Evolutionary conservation across 345 rosid species (phyloP), one percentile per base, ranked within the genome.

Genomic region (Linum usitatissimum): DNA sequence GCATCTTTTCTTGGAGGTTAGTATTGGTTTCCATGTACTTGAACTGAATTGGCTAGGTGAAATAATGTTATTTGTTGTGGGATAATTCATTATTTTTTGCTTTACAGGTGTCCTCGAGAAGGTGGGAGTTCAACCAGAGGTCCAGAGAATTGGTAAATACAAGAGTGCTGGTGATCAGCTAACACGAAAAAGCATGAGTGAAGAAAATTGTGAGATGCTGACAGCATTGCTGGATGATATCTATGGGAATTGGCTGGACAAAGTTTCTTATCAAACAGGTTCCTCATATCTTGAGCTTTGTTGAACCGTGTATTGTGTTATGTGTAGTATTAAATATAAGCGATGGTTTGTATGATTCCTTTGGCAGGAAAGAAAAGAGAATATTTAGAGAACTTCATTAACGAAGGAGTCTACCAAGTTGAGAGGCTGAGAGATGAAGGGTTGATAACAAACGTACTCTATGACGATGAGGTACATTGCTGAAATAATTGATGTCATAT

Each of bases 101-200:
- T 67, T 70, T 72, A 48, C 77, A 92, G 98, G 98, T 75, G 82
- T 84, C 57, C 66, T 92, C 70, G 98, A 92, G 77, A 89, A 89
- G 57, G 79, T 89, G 62, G 98, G 98, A 66, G 71, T 88, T 71
- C 84, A 89, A 73, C 96, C 95, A 48, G 91, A 89, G 73, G 88
- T 92, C 30, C 79, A 89, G 79, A 80, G 96, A 73, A 85, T 92
- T 72, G 98, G 98, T 45, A 92, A 92, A 75, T 92, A 86, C 73
- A 92, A 89, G 78, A 88, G 96, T 80, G 91, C 91, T 34, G 98
- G 98, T 62, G 98, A 92, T 72, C 98, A 86, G 70, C 89, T 92
- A 64, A 64, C 78, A 1, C 87, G 93, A 14, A 92, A 82, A 71
- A 78, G 69, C 59, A 85, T 92, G 84, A 86, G 96, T 1, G 82